phyloP scores from a whole-genome alignment of 768 basidiomycete species.

The Mycena indigotica region DNA sequence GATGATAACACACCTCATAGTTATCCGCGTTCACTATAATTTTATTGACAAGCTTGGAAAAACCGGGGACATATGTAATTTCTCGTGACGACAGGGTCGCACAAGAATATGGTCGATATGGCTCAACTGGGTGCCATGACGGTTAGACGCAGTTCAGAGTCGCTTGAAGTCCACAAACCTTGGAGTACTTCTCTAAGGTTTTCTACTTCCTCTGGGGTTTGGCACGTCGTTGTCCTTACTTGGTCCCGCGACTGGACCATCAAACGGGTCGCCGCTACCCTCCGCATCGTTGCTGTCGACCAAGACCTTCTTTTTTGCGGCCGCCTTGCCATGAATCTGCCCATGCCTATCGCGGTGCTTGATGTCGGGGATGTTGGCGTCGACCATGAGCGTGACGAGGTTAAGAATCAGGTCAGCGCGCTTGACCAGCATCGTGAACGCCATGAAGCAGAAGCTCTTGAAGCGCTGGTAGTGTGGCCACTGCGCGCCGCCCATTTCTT shows the following conservation, averaged over 20 bases:
- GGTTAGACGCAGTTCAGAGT: background rate
- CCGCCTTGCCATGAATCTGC: conserved; percentile 87
- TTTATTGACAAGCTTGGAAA: conserved; percentile 99
- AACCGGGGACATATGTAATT: conserved; percentile 92
- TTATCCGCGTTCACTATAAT: conserved; percentile 99
- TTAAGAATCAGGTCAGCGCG: conserved; percentile 97
- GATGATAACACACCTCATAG: conserved; percentile 74
- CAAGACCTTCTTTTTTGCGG: conserved; percentile 71
- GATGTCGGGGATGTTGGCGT: conserved; percentile 97
- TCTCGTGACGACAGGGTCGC: conserved; percentile 82
- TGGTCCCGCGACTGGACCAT: conserved; percentile 36
- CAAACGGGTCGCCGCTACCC: conserved; percentile 45
- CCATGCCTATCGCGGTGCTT: conserved; percentile 85
- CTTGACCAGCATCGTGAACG: conserved; percentile 93
- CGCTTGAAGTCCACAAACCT: conserved; percentile 50
- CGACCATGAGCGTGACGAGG: conserved; percentile 94
- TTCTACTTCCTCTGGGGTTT: conserved; percentile 72
- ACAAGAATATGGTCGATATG: conserved; percentile 94
- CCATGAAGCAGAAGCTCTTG: conserved; percentile 95
- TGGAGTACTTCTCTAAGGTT: conserved; percentile 88
- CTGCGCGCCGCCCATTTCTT: conserved; percentile 96
- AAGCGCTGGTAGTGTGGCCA: conserved; percentile 96
- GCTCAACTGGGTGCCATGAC: conserved; percentile 61
- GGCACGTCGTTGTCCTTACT: conserved; percentile 26
- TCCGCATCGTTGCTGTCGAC: conserved; percentile 66